Evolutionary conservation across 495 filamentous ascomycete species (phyloP).

Genomic region (Aspergillus steynii): DNA sequence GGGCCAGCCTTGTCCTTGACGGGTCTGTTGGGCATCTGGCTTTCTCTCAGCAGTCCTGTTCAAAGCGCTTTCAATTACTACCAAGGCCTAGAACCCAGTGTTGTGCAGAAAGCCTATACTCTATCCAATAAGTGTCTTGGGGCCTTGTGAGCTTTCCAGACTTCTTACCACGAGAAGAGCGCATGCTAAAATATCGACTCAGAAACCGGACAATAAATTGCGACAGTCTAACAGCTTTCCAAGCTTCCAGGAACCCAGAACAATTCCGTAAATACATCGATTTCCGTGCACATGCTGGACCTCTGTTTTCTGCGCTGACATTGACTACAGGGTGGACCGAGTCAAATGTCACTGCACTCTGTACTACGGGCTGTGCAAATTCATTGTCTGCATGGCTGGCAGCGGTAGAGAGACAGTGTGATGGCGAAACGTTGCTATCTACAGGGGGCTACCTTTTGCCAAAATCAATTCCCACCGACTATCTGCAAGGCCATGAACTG

Average conservation of each 20-base stretch:
- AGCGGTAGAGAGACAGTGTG: conserved; percentile 4
- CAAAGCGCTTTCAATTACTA: not conserved
- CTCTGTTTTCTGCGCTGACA: conserved; percentile 4
- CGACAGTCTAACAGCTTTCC: not conserved
- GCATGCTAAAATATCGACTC: conserved; percentile 5
- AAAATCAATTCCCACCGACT: conserved; percentile 7
- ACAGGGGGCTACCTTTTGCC: conserved; percentile 3
- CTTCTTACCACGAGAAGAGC: conserved; percentile 3
- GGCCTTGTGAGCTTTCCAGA: conserved; percentile 7
- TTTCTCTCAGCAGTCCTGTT: not conserved
- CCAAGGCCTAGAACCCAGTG: not conserved
- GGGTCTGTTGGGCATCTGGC: not conserved
- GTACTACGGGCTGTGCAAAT: conserved; percentile 7
- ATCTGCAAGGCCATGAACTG: conserved; percentile 8
- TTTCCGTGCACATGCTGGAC: not conserved
- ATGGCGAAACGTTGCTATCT: conserved; percentile 6
- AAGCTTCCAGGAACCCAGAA: conserved; percentile 8
- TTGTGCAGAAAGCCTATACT: not conserved
- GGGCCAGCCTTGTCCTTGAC: not conserved
- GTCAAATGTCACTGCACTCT: conserved; percentile 1
- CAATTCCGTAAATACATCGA: conserved; percentile 8
- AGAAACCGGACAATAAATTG: conserved; percentile 7
- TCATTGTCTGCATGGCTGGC: conserved; percentile 7
- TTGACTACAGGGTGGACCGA: conserved; percentile 7
- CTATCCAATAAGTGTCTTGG: conserved; percentile 9